These are phyloP conservation scores for Debaryomycetaceae sp. DNA, from an alignment of 1,139 yeast species.

Conservation along the genomic window DNA sequence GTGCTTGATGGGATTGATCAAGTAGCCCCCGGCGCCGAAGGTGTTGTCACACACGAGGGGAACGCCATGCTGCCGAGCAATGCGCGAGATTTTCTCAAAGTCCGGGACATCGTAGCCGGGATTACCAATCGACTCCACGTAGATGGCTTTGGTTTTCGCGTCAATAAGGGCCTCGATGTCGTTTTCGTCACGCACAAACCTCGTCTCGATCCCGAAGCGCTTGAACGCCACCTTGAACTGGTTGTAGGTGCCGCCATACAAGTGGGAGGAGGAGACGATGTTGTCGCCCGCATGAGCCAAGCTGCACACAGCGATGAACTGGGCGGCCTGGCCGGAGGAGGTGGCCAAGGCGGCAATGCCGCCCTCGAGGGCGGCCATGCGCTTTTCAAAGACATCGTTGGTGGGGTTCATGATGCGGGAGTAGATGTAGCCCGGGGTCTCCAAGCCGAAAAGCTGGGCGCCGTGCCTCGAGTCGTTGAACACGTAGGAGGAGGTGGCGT, in stretches of 20 bases:
- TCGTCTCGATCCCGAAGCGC: slow-evolving; percentile 73
- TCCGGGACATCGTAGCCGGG: slow-evolving; percentile 92
- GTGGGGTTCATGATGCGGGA: slow-evolving; percentile 92
- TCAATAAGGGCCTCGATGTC: slow-evolving; percentile 69
- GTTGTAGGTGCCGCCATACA: slow-evolving; percentile 95
- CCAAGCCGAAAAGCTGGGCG: slow-evolving; percentile 77
- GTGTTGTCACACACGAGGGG: slow-evolving; percentile 96
- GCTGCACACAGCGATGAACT: slow-evolving; percentile 71
- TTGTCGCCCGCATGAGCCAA: slow-evolving; percentile 86
- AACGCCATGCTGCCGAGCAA: slow-evolving; percentile 82
- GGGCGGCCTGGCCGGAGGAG: slow-evolving; percentile 94
- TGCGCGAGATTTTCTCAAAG: slow-evolving; percentile 60
- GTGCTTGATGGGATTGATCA: slow-evolving; percentile 72
- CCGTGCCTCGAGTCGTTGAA: slow-evolving; percentile 87
- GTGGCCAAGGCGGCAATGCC: slow-evolving; percentile 90
- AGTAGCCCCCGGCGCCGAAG: slow-evolving; percentile 93
- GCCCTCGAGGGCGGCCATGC: slow-evolving; percentile 87
- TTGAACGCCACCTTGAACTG: slow-evolving; percentile 89
- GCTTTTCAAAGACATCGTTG: slow-evolving; percentile 76
- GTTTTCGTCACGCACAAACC: slow-evolving; percentile 72
- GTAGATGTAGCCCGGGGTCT: slow-evolving; percentile 76
- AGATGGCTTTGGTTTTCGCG: slow-evolving; percentile 79
- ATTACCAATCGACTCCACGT: slow-evolving; percentile 86
- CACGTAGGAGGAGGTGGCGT: slow-evolving; percentile 76
- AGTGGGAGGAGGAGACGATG: slow-evolving; percentile 73